phyloP scores from a whole-genome alignment of 805 yeast species.

The Lachancea sp. region DNA sequence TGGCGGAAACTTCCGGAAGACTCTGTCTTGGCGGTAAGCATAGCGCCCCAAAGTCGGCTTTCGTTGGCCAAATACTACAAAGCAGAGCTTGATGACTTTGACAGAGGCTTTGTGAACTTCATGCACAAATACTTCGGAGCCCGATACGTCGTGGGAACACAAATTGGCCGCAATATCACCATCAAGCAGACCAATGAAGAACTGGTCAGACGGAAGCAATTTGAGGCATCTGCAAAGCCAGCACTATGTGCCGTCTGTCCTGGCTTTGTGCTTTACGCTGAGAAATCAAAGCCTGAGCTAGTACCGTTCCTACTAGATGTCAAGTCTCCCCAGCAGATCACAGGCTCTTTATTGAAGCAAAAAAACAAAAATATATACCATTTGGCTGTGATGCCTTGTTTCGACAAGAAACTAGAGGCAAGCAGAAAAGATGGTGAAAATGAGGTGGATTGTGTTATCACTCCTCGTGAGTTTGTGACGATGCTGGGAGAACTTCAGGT shows the following conservation, averaged over 20 bases:
- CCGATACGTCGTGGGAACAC: conserved; percentile 72
- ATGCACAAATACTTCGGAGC: conserved; percentile 57
- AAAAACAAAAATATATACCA: conserved; percentile 54
- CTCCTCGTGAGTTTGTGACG: conserved; percentile 80
- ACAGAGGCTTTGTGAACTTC: conserved; percentile 51
- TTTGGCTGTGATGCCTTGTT: conserved; percentile 90
- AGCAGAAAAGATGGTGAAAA: conserved; percentile 65
- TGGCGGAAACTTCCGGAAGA: conserved; percentile 34
- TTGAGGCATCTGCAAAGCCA: conserved; percentile 34
- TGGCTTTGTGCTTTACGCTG: conserved; percentile 94
- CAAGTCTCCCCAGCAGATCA: conserved; percentile 89
- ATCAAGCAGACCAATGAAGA: conserved; percentile 45
- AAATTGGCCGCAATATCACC: conserved; percentile 68
- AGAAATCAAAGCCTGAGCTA: conserved; percentile 87
- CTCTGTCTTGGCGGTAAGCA: conserved; percentile 59
- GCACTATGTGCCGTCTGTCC: conserved; percentile 77
- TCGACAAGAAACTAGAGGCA: conserved; percentile 93
- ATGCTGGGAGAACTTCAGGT: conserved; percentile 52
- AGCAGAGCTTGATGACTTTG: conserved; percentile 49
- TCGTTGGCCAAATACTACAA: conserved; percentile 66
- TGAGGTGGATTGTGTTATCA: conserved; percentile 92
- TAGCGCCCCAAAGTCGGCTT: conserved; percentile 81
- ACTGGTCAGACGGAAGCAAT: conserved; percentile 17
- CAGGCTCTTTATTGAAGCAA: conserved; percentile 69
- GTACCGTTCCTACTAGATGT: conserved; percentile 63